Percentiles rank a stretch among this genome's conserved stretches.
Conservation (phyloP, 116 monocot species). For the Cymodocea nodosa region DNA sequence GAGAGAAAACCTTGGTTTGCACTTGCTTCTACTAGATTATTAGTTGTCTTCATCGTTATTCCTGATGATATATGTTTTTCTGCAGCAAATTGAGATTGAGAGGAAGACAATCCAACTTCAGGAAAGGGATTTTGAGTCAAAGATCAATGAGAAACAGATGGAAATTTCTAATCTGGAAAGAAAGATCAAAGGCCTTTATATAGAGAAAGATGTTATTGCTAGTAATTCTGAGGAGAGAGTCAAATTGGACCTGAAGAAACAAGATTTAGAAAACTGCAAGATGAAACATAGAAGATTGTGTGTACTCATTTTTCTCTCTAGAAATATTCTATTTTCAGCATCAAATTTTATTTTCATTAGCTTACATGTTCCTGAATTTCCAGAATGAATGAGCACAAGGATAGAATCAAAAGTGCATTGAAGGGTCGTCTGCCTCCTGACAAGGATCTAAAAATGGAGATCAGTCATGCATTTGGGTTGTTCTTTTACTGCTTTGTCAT, state of each 20-base stretch:
- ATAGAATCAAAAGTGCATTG: slow-evolving; percentile 59
- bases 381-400: slow-evolving; percentile 79
- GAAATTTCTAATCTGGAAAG: slow-evolving; percentile 77
- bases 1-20: slow-evolving; percentile 55
- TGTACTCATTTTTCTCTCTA: slow-evolving; percentile 5
- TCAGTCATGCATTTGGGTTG: slow-evolving; percentile 53
- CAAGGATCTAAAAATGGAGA: slow-evolving; percentile 80
- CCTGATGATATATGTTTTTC: background rate
- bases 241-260: slow-evolving; percentile 57
- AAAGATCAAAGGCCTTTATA: slow-evolving; percentile 56
- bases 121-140: slow-evolving; percentile 63
- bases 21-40: background rate
- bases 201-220: slow-evolving; percentile 69
- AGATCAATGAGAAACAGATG: slow-evolving; percentile 55
- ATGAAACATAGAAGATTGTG: slow-evolving; percentile 68
- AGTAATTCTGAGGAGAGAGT: slow-evolving; percentile 76
- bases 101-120: slow-evolving; percentile 48
- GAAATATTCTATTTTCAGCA: background rate
- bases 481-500: slow-evolving; percentile 6
- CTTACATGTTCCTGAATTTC: slow-evolving; percentile 7
- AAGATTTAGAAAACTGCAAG: slow-evolving; percentile 60
- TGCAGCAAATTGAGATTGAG: slow-evolving; percentile 87
- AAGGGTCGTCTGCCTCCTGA: slow-evolving; percentile 89
- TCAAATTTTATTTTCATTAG: slow-evolving; percentile 1
- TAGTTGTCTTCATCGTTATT: background rate